Percentiles rank a stretch among this genome's conserved stretches.
Evolutionary conservation across 257 asterid genomes (phyloP).

Genomic region (Echites panduratus): DNA sequence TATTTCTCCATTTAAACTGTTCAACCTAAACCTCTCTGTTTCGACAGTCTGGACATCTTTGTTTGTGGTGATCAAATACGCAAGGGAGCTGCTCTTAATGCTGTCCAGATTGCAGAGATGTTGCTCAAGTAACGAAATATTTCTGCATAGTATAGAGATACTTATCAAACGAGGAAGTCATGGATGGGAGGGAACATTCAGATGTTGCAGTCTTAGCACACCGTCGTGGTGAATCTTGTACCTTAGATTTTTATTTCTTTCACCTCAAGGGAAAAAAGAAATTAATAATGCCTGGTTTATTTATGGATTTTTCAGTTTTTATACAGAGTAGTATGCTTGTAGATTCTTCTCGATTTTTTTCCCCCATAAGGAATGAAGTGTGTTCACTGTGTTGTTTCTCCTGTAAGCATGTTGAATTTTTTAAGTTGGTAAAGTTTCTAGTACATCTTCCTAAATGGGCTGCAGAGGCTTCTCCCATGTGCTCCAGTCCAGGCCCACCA

Average conservation of each 20-base stretch:
- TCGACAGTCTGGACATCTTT: slow-evolving; percentile 76
- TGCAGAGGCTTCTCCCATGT: no score
- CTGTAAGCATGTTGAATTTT: no score
- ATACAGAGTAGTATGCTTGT: no score
- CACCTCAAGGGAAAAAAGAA: background rate
- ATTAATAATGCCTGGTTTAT: background rate
- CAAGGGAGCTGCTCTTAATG: slow-evolving; percentile 93
- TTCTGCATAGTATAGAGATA: background rate
- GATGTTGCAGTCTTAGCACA: background rate
- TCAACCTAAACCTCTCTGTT: background rate
- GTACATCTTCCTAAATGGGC: no score
- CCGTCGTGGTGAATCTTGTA: background rate
- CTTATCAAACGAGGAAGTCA: background rate
- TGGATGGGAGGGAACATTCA: background rate
- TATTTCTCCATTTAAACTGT: background rate
- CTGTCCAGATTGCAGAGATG: slow-evolving; percentile 83
- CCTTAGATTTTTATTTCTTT: background rate
- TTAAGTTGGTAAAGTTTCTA: no score
- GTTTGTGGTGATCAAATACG: slow-evolving; percentile 98
- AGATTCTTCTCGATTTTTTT: no score
- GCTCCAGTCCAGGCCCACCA: no score
- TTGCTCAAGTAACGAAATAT: slow-evolving; percentile 36
- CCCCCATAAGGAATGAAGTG: no score
- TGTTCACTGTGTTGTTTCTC: no score
- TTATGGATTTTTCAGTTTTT: background rate